Percentiles rank a stretch among this genome's conserved stretches.
Evolutionary conservation across 192 early-diverging fungal genomes (phyloP).

Genomic region (Glomus cerebriforme): DNA sequence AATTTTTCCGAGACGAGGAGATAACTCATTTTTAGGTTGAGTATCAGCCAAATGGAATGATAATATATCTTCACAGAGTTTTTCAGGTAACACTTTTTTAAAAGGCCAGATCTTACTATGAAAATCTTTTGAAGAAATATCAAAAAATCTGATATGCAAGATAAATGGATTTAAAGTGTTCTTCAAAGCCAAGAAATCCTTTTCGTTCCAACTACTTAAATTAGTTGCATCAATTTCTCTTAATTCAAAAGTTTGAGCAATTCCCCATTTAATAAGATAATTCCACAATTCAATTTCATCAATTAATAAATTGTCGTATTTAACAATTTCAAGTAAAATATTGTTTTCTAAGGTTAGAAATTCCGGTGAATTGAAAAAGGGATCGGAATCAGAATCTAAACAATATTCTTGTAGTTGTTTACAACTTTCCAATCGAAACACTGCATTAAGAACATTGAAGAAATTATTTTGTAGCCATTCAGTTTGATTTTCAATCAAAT

Average conservation of each 20-base stretch:
- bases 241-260: not conserved
- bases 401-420: constrained; percentile 12
- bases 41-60: not conserved
- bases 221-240: not conserved
- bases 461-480: constrained; percentile 1
- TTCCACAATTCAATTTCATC: constrained; percentile 29
- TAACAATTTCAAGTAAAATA: constrained; percentile 6
- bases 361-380: not conserved
- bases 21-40: not conserved
- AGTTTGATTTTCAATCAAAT: constrained; percentile 14
- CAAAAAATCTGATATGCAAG: not conserved
- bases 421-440: not conserved
- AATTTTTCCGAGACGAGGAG: not conserved
- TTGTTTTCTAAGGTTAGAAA: constrained; percentile 18
- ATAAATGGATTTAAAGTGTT: constrained; percentile 4
- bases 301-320: not conserved
- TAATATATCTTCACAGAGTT: not conserved
- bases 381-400: not conserved
- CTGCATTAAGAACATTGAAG: not conserved
- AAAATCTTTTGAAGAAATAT: constrained; percentile 19
- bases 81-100: not conserved
- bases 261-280: constrained; percentile 21
- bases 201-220: not conserved
- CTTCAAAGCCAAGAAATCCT: not conserved
- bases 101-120: not conserved